A percentile compares a stretch with the other conserved stretches of the same genome.
Conservation (phyloP, 2,329 filamentous ascomycete genomes). For the Shiraia sp. region DNA sequence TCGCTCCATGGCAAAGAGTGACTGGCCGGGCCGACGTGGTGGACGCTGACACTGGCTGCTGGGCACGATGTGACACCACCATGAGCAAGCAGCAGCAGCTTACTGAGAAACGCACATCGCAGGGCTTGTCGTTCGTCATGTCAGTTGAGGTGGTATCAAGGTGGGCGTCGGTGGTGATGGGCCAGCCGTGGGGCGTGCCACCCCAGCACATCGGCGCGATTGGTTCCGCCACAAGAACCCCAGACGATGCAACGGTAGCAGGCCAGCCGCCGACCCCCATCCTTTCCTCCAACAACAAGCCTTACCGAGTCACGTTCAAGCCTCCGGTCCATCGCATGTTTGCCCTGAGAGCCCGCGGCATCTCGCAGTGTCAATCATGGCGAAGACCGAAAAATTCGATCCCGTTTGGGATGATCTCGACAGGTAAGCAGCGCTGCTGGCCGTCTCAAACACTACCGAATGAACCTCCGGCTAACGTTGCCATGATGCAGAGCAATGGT, state of each 20-base stretch:
- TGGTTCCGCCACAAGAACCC: slow-evolving; percentile 15
- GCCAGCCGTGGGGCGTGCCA: slow-evolving; percentile 14
- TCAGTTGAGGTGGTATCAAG: slow-evolving; percentile 36
- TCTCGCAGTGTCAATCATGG: slow-evolving; percentile 59
- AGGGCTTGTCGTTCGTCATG: slow-evolving; percentile 15
- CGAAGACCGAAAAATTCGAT: slow-evolving; percentile 50
- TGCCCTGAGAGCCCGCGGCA: slow-evolving; percentile 26
- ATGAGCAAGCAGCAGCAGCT: slow-evolving; percentile 13
- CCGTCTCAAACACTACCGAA: slow-evolving; percentile 29
- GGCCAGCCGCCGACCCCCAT: slow-evolving; percentile 29
- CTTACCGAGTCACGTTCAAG: slow-evolving; percentile 40
- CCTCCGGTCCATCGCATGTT: slow-evolving; percentile 30
- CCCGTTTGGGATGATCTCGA: slow-evolving; percentile 72
- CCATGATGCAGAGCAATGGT: slow-evolving; percentile 51
- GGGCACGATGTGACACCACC: slow-evolving; percentile 31
- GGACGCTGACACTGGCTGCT: slow-evolving; percentile 2
- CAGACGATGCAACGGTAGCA: slow-evolving; percentile 40
- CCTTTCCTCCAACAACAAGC: slow-evolving; percentile 38
- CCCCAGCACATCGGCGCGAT: background rate
- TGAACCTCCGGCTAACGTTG: slow-evolving; percentile 41
- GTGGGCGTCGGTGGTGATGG: slow-evolving; percentile 21
- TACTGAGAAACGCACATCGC: slow-evolving; percentile 8
- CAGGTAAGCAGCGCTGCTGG: slow-evolving; percentile 60
- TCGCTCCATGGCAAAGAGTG: slow-evolving; percentile 14
- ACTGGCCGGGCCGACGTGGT: slow-evolving; percentile 12